phyloP scores from a whole-genome alignment of 2,329 filamentous ascomycete species.

The Hymenoscyphus infarciens region DNA sequence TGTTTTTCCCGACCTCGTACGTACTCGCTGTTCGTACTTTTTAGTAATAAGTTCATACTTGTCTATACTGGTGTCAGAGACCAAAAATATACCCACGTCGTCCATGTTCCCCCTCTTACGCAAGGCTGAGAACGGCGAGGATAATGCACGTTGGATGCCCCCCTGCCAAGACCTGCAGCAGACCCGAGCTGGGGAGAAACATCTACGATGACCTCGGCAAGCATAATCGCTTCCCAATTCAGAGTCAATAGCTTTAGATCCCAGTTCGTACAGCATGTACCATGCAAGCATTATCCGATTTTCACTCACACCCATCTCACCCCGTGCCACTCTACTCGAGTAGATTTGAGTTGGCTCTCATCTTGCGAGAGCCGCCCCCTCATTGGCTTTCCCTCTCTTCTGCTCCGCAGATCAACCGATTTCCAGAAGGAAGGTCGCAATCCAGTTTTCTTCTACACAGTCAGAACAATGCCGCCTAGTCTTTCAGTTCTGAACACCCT shows the following conservation, averaged over 20 bases:
- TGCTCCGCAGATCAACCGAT: neutral
- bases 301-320: neutral
- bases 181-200: neutral
- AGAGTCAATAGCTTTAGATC: constrained; percentile 7
- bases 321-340: neutral
- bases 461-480: constrained; percentile 2
- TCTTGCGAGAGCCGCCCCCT: neutral
- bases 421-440: neutral
- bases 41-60: neutral
- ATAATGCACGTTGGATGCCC: neutral
- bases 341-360: neutral
- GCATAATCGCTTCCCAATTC: neutral
- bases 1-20: too few relatives aligned
- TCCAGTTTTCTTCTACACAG: neutral
- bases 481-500: constrained; percentile 2
- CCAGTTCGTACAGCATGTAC: constrained; percentile 4
- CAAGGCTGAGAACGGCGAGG: constrained; percentile 8
- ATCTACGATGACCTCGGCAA: neutral
- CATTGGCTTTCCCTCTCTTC: neutral
- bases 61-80: neutral
- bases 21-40: neutral
- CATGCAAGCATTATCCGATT: neutral
- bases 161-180: neutral
- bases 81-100: neutral
- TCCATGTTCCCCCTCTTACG: neutral